Base-by-base conservation (phyloP, 441 rosid genomes). In the Kokia cookei region DNA sequence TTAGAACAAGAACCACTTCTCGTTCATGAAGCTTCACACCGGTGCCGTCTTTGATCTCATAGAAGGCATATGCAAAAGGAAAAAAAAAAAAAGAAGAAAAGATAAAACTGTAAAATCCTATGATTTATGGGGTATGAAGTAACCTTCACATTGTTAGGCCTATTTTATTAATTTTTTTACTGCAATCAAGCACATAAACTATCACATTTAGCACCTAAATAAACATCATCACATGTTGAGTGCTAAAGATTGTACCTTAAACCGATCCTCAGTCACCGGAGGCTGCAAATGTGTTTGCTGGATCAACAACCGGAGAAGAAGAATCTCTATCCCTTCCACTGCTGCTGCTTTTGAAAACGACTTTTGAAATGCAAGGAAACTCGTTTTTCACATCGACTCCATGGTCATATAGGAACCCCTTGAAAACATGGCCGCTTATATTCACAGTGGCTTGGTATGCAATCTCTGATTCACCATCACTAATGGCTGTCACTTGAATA, bases 371-470 rank as follows among this genome's bases (percentile, higher is more conserved):
- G 65, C 85, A 74, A 12, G 89, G 83, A 15, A 75, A 66, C 1
- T 72, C 48, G 42, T 87, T 81, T 65, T 91, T 89, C 64, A 82
- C 84, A 76, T 82, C 83, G 54, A 75, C 65, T 61, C 89, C 92
- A 37, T 85, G 80, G 77, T 88, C 80, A 65, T 88, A 86, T 45
- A 88, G 89, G 76, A 82, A 85, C 35, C 92, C 92, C 72, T 84
- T 86, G 35, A 88, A 88, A 26, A 88, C 83, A 76, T 86, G 92
- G 13, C 92, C 92, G 61, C 87, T 81, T 29, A 88, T 85, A 32
- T 80, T 88, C 24, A 88, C 90, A 0, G 89, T 86, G 12, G 89
- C 89, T 76, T 85, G 90, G 71, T 88, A 88, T 50, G 78, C 85
- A 24, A 84, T 48, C 81, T 88, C 92, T 63, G 87, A 79, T 42